phyloP scores from a whole-genome alignment of 345 rosid species.

The Raphanus sativus region DNA sequence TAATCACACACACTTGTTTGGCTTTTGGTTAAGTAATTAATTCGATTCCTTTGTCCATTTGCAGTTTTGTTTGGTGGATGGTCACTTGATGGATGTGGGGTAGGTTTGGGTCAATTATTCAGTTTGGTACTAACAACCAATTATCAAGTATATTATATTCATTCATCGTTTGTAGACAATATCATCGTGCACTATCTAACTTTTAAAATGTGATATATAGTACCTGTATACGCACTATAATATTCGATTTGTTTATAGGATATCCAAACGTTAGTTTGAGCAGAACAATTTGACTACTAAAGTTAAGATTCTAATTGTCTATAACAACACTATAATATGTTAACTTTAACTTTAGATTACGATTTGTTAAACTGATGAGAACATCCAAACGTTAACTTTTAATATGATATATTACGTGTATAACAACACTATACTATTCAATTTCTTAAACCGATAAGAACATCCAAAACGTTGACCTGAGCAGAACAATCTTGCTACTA shows the following conservation, averaged over 20 bases:
- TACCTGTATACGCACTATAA: not conserved
- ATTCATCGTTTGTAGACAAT: not conserved
- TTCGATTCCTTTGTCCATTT: not conserved
- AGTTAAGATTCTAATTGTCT: not conserved
- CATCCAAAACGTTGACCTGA: too few relatives aligned
- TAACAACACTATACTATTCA: too few relatives aligned
- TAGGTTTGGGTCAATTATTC: conserved; percentile 4
- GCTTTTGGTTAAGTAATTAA: not conserved
- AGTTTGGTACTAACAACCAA: not conserved
- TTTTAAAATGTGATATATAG: not conserved
- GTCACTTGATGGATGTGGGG: conserved; percentile 15
- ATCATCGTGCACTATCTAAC: not conserved
- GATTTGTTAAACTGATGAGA: too few relatives aligned
- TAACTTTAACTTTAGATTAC: not conserved
- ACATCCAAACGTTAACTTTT: too few relatives aligned
- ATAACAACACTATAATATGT: too few relatives aligned
- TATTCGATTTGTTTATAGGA: not conserved
- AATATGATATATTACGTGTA: too few relatives aligned
- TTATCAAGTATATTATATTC: not conserved
- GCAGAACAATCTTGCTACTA: too few relatives aligned
- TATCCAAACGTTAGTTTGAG: not conserved
- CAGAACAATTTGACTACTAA: not conserved
- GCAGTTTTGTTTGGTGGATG: not conserved
- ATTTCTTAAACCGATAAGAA: too few relatives aligned
- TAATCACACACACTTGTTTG: not conserved